phyloP scores from a whole-genome alignment of 306 rosid species.

The Lagenaria siceraria region DNA sequence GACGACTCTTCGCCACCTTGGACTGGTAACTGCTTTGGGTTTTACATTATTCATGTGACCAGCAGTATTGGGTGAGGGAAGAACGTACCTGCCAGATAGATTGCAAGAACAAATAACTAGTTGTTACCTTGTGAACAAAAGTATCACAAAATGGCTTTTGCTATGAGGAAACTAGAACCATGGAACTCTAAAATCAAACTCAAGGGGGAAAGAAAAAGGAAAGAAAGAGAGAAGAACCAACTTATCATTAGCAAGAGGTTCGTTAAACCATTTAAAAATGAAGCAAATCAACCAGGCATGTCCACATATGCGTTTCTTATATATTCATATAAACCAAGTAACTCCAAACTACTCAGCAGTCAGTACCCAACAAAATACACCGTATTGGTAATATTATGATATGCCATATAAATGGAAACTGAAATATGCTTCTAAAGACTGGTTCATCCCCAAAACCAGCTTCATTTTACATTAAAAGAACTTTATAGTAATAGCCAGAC shows the following conservation, averaged over 20 bases:
- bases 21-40: slow-evolving; percentile 47
- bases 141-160: background rate
- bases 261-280: background rate
- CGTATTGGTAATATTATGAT: background rate
- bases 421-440: background rate
- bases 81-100: slow-evolving; percentile 35
- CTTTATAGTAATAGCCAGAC: background rate
- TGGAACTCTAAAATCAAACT: background rate
- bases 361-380: background rate
- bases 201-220: background rate
- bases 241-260: background rate
- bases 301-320: background rate
- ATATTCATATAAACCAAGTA: background rate
- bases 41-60: slow-evolving; percentile 47
- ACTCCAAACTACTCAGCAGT: background rate
- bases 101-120: background rate
- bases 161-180: background rate
- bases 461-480: background rate
- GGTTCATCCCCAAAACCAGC: background rate
- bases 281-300: background rate
- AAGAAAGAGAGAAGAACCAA: background rate
- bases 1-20: slow-evolving; percentile 87
- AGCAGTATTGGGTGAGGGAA: slow-evolving; percentile 37
- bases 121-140: background rate
- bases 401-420: background rate